A percentile compares a stretch with the other conserved stretches of the same genome.
phyloP scores from a whole-genome alignment of 345 rosid species.

The Citrus maxima region DNA sequence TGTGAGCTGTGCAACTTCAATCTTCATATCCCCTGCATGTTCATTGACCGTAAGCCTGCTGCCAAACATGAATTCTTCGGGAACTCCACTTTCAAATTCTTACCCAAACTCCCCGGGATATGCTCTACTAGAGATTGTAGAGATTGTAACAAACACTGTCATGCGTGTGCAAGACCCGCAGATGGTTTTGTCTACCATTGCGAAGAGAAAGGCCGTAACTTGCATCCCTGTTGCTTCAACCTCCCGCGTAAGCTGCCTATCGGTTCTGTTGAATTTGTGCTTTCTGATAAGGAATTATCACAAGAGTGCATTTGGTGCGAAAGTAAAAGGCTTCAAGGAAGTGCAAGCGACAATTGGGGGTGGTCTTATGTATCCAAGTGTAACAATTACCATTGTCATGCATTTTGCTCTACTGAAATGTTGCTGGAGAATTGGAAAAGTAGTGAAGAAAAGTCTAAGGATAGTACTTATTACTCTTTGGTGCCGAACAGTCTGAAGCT shows the following conservation, averaged over 20 bases:
- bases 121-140: not conserved
- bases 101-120: not conserved
- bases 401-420: not conserved
- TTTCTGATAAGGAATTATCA: not conserved
- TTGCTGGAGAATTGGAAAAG: not conserved
- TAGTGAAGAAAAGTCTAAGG: not conserved
- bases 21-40: not conserved
- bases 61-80: not conserved
- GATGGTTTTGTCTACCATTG: slow-evolving; percentile 3
- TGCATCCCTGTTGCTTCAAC: slow-evolving; percentile 10
- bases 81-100: not conserved
- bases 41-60: not conserved
- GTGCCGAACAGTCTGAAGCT: not conserved
- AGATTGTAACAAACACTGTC: not conserved
- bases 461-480: not conserved
- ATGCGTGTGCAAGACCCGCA: not conserved
- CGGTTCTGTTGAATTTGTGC: not conserved
- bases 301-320: not conserved
- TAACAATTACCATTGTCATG: slow-evolving; percentile 1
- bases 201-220: not conserved
- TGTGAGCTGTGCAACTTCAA: slow-evolving; percentile 7
- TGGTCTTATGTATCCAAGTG: slow-evolving; percentile 7
- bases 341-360: not conserved
- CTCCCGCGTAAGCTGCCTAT: not conserved
- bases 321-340: not conserved